Percentiles rank a stretch among this genome's conserved stretches.
Evolutionary conservation across 176 grass and related monocot species (phyloP).

Genomic region (Avena sativa): DNA sequence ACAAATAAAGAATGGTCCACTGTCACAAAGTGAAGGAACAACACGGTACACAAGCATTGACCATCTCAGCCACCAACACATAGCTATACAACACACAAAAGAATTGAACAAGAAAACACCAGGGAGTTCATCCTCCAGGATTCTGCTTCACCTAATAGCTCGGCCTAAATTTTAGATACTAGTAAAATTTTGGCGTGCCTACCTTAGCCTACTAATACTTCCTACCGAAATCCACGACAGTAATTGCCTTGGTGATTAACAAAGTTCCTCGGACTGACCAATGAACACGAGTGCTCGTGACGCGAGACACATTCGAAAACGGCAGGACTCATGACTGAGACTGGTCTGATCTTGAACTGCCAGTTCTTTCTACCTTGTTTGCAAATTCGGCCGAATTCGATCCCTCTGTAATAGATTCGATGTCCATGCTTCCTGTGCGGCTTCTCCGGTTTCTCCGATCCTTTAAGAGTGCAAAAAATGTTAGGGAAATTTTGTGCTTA

Average conservation of each 20-base stretch:
- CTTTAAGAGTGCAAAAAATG: slow-evolving; percentile 31
- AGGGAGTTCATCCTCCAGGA: slow-evolving; percentile 37
- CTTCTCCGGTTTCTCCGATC: slow-evolving; percentile 68
- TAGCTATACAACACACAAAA: slow-evolving; percentile 44
- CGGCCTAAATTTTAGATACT: slow-evolving; percentile 40
- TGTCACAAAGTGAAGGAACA: slow-evolving; percentile 33
- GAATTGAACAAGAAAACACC: slow-evolving; percentile 29
- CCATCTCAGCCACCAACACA: slow-evolving; percentile 38
- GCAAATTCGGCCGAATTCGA: slow-evolving; percentile 55
- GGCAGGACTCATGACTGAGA: slow-evolving; percentile 44
- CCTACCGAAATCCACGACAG: slow-evolving; percentile 33
- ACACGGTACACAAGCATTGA: slow-evolving; percentile 11
- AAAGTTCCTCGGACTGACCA: slow-evolving; percentile 8
- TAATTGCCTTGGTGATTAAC: slow-evolving; percentile 38
- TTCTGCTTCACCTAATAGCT: slow-evolving; percentile 43
- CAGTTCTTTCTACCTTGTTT: slow-evolving; percentile 64
- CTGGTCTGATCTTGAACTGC: slow-evolving; percentile 53
- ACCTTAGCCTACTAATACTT: slow-evolving; percentile 33
- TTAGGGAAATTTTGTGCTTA: neutral
- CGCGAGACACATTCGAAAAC: neutral
- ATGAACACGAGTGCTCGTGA: slow-evolving; percentile 22
- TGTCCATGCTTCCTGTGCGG: slow-evolving; percentile 68
- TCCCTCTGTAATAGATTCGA: slow-evolving; percentile 64
- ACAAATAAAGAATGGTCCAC: slow-evolving; percentile 35
- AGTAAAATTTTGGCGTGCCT: slow-evolving; percentile 24